Evolutionary conservation across 495 filamentous ascomycete genomes (phyloP).

Genomic region (Podospora tetraspora): DNA sequence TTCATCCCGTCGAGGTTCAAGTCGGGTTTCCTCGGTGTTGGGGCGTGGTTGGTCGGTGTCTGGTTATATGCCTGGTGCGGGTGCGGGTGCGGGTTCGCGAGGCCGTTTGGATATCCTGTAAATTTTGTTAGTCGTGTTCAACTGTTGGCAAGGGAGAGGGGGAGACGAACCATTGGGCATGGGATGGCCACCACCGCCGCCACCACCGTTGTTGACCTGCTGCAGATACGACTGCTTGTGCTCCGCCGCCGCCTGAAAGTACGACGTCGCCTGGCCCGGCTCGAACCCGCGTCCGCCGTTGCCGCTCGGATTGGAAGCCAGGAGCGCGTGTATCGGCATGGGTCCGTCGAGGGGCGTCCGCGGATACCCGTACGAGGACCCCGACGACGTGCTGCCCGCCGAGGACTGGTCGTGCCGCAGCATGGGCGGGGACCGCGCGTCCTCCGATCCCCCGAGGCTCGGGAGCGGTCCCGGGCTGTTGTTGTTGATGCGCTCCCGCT

Average conservation of each 20-base stretch:
- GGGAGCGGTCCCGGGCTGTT: slow-evolving; percentile 19
- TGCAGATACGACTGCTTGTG: slow-evolving; percentile 15
- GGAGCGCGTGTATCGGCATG: slow-evolving; percentile 43
- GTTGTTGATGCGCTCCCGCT: slow-evolving; percentile 9
- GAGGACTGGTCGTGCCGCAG: slow-evolving; percentile 39
- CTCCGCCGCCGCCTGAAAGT: slow-evolving; percentile 10
- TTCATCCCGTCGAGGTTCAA: slow-evolving; percentile 45
- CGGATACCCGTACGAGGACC: slow-evolving; percentile 26
- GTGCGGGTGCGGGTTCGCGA: neutral
- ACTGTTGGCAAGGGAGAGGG: neutral
- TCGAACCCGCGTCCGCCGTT: slow-evolving; percentile 18
- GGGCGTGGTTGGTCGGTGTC: neutral
- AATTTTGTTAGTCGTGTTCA: slow-evolving; percentile 11
- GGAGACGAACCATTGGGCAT: slow-evolving; percentile 21
- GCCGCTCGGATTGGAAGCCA: slow-evolving; percentile 33
- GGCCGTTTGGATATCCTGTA: slow-evolving; percentile 23
- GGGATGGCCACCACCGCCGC: neutral
- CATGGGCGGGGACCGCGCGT: slow-evolving; percentile 22
- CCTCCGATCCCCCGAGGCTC: slow-evolving; percentile 5
- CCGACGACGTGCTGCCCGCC: slow-evolving; percentile 32
- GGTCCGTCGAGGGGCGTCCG: slow-evolving; percentile 41
- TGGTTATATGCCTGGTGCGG: neutral
- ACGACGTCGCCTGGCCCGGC: slow-evolving; percentile 11
- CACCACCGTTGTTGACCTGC: slow-evolving; percentile 11
- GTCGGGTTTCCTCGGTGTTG: slow-evolving; percentile 15